Evolutionary conservation across 2,329 filamentous ascomycete species (phyloP).

Genomic region (Xylariaceae sp.): DNA sequence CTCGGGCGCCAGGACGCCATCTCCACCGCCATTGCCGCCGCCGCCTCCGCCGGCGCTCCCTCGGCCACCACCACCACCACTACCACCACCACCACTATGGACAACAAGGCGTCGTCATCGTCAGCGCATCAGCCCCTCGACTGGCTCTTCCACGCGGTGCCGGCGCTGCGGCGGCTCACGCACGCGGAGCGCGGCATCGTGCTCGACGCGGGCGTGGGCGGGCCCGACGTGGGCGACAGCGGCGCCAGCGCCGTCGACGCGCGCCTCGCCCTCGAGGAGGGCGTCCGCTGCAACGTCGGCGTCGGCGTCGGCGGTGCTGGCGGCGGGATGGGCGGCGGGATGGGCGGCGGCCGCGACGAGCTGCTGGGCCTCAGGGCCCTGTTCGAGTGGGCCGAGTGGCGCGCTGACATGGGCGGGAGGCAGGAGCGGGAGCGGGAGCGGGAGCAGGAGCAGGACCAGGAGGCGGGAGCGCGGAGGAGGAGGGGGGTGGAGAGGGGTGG

Average conservation of each 20-base stretch:
- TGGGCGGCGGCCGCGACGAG: conserved; percentile 19
- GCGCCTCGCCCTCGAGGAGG: conserved; percentile 56
- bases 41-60: conserved; percentile 20
- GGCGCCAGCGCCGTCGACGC: conserved; percentile 54
- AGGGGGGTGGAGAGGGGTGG: conserved; percentile 11
- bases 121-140: conserved; percentile 43
- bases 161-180: conserved; percentile 44
- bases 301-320: no score
- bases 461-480: conserved; percentile 25
- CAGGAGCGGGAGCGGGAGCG: conserved; percentile 16
- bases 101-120: neutral
- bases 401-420: conserved; percentile 27
- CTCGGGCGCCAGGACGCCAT: conserved; percentile 43
- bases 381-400: conserved; percentile 49
- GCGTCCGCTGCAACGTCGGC: no score
- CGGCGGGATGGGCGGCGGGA: no score
- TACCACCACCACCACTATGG: neutral
- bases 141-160: conserved; percentile 63
- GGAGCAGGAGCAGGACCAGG: conserved; percentile 11
- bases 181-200: conserved; percentile 60
- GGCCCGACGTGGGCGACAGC: conserved; percentile 37
- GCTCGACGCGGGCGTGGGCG: conserved; percentile 43
- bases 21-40: conserved; percentile 28
- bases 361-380: conserved; percentile 43
- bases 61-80: no score